Conservation (phyloP, 495 filamentous ascomycete genomes). For the Penicillium dipodomyicola region DNA sequence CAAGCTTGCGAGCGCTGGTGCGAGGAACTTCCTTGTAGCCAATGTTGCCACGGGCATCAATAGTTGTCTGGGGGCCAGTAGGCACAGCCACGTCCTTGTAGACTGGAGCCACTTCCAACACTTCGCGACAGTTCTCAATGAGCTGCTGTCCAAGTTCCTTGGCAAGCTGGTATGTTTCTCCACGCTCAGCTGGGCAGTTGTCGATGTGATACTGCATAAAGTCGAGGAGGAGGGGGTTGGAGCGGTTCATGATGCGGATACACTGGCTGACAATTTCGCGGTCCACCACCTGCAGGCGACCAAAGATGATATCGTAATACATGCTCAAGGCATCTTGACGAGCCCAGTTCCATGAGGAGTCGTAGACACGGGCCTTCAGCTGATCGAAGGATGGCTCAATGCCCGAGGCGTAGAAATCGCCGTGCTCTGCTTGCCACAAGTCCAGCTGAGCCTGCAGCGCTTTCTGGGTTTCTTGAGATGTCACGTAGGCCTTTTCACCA, state of each 20-base stretch:
- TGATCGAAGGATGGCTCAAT: conserved; percentile 92
- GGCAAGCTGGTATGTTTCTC: conserved; percentile 94
- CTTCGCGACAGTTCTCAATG: conserved; percentile 96
- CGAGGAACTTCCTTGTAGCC: conserved; percentile 87
- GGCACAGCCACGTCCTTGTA: conserved; percentile 95
- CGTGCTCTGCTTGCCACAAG: conserved; percentile 91
- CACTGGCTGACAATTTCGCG: conserved; percentile 98
- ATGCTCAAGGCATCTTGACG: conserved; percentile 95
- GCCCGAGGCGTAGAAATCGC: conserved; percentile 90
- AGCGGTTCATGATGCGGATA: conserved; percentile 98
- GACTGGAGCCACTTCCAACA: conserved; percentile 73
- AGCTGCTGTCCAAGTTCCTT: conserved; percentile 94
- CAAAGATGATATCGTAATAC: conserved; percentile 99
- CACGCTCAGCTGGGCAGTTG: conserved; percentile 93
- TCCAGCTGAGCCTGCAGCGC: conserved; percentile 90
- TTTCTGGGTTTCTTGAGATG: conserved; percentile 76
- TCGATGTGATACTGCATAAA: conserved; percentile 99
- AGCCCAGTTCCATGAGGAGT: conserved; percentile 99
- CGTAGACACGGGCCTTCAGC: conserved; percentile 93
- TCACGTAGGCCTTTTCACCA: conserved; percentile 88
- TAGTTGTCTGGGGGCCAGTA: conserved; percentile 83
- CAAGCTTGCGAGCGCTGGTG: conserved; percentile 88
- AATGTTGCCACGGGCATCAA: conserved; percentile 87
- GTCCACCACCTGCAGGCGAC: conserved; percentile 86
- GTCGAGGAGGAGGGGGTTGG: conserved; percentile 89